Percentiles rank a stretch among this genome's conserved stretches.
Evolutionary conservation across 202 grass and related monocot species (phyloP).

Genomic region (Musa balbisiana): DNA sequence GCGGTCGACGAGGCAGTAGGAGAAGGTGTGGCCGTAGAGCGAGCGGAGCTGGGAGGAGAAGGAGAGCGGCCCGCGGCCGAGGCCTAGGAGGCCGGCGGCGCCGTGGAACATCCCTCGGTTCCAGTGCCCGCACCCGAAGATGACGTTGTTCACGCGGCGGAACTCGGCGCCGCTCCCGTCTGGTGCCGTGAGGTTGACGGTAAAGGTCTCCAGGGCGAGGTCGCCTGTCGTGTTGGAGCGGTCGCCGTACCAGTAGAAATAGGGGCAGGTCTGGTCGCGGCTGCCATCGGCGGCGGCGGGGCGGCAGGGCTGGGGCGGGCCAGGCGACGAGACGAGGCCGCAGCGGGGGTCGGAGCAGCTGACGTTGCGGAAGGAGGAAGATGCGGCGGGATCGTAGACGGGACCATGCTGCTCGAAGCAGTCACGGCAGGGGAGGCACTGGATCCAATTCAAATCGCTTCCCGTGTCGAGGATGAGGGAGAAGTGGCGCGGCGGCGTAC

Average conservation of each 20-base stretch:
- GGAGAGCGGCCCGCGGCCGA: slow-evolving; percentile 78
- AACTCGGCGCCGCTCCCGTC: slow-evolving; percentile 20
- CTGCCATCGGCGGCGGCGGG: not conserved
- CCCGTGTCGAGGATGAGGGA: slow-evolving; percentile 89
- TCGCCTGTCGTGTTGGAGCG: slow-evolving; percentile 82
- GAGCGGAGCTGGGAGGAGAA: slow-evolving; percentile 76
- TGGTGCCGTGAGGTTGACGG: slow-evolving; percentile 60
- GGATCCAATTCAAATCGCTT: slow-evolving; percentile 98
- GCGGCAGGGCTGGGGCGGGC: slow-evolving; percentile 7
- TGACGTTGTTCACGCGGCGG: slow-evolving; percentile 47
- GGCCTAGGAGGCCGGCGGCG: slow-evolving; percentile 67
- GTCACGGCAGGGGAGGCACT: slow-evolving; percentile 69
- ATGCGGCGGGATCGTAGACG: slow-evolving; percentile 49
- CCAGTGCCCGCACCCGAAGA: slow-evolving; percentile 82
- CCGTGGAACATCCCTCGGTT: slow-evolving; percentile 91
- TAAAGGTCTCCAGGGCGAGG: slow-evolving; percentile 76
- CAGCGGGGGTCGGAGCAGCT: slow-evolving; percentile 59
- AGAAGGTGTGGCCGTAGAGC: slow-evolving; percentile 76
- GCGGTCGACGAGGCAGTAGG: slow-evolving; percentile 90
- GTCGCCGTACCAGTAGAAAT: slow-evolving; percentile 98
- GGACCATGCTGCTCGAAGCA: slow-evolving; percentile 85
- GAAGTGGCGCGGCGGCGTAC: slow-evolving; percentile 74
- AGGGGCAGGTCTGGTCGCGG: slow-evolving; percentile 42
- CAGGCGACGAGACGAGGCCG: slow-evolving; percentile 42
- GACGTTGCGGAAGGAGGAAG: slow-evolving; percentile 63